Evolutionary conservation across 805 yeast genomes (phyloP), one percentile per base, ranked within the genome.

Genomic region (Metschnikowia bowlesiae): DNA sequence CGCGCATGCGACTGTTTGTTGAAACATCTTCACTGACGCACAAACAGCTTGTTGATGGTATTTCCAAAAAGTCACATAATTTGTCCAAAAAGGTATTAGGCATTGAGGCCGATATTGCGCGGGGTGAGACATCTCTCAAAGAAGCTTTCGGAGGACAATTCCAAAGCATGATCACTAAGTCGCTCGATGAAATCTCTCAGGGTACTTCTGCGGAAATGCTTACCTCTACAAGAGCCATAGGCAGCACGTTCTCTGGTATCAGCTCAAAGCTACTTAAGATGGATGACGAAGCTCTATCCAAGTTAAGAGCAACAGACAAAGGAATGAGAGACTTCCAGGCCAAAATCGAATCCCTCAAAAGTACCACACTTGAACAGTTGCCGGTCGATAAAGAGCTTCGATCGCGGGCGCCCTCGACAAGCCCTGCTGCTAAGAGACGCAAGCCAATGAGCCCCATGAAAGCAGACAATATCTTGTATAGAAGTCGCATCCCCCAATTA

Each of bases 401-500:
- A 11, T 30, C 43, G 4, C 55, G 46, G 26, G 35, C 40, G 2
- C 41, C 49, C 8, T 38, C 30, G 30, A 14, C 14, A 9, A 38
- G 45, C 30, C 39, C 49, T 5, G 49, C 35, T 2, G 31, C 41
- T 22, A 55, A 55, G 29, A 50, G 57, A 30, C 43, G 51, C 28
- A 49, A 46, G 39, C 46, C 51, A 6, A 44, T 37, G 50, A 44
- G 52, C 22, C 57, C 57, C 2, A 16, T 29, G n/a, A 47, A 42
- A 22, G 30, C 38, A 7, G 47, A 49, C 32, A 46, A n/a, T 18
- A 48, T 38, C 7, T 39, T 37, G 36, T 41, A 44, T 22, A 41
- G 49, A 18, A 55, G 58, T 39, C 49, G 46, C 38, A 55, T 55
- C 18, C 58, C 58, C 5, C 58, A 53, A 29, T 41, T 55, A 11